Conservation (phyloP, 2,329 filamentous ascomycete species). For the Blumeria hordei region DNA sequence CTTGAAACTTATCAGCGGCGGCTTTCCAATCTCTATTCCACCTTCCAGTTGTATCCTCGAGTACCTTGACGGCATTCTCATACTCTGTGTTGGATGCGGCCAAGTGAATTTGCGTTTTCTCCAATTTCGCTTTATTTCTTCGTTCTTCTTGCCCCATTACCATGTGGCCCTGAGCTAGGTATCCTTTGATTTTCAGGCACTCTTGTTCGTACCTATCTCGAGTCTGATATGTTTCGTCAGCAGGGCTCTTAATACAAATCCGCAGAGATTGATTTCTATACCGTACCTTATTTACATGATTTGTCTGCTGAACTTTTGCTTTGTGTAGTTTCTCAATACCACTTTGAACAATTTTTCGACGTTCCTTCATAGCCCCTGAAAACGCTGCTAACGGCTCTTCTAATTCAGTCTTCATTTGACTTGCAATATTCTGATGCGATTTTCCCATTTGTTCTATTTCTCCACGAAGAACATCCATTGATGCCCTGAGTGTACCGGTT, state of each 20-base stretch:
- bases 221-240: conserved; percentile 25
- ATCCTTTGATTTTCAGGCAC: conserved; percentile 93
- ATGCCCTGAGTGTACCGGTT: conserved; percentile 56
- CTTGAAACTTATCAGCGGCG: conserved; percentile 96
- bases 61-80: conserved; percentile 69
- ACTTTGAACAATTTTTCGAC: conserved; percentile 84
- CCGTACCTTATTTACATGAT: conserved; percentile 65
- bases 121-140: conserved; percentile 94
- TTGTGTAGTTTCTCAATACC: conserved; percentile 90
- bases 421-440: conserved; percentile 69
- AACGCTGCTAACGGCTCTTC: conserved; percentile 87
- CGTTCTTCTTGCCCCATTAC: conserved; percentile 98
- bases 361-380: conserved; percentile 83
- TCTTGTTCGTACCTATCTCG: conserved; percentile 93
- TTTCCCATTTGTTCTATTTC: conserved; percentile 90
- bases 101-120: conserved; percentile 94
- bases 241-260: not conserved
- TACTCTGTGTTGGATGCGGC: conserved; percentile 83
- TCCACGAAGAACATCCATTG: conserved; percentile 65
- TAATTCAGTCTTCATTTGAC: conserved; percentile 86
- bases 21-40: conserved; percentile 99
- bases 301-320: conserved; percentile 75
- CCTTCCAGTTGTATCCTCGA: conserved; percentile 81
- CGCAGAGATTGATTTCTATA: not conserved
- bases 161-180: conserved; percentile 96